Conservation (phyloP, 192 early-diverging fungal species). For the Gonapodya sp. region DNA sequence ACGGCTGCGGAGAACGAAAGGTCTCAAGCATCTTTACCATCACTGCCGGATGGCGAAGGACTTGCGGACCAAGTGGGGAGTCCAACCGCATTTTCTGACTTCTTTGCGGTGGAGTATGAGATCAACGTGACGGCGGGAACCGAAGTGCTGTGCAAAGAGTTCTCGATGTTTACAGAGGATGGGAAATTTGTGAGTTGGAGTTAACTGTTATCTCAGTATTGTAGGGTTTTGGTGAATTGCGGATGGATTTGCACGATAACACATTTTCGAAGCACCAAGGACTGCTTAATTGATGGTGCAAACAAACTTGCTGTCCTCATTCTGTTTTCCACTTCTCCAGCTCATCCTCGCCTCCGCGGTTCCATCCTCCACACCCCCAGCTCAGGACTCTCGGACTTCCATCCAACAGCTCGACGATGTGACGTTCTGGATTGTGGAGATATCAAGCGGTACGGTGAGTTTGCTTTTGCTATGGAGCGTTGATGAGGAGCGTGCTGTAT, state of each 20-base stretch:
- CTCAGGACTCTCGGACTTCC: slow-evolving; percentile 31
- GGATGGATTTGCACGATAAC: no score
- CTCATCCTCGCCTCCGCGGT: slow-evolving; percentile 51
- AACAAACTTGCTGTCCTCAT: neutral
- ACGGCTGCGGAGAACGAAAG: neutral
- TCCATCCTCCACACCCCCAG: slow-evolving; percentile 22
- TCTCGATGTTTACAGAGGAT: slow-evolving; percentile 51
- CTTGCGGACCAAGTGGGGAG: neutral
- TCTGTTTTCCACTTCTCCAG: slow-evolving; percentile 15
- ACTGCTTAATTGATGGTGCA: no score
- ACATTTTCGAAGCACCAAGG: no score
- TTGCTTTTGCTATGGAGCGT: neutral
- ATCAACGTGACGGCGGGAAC: slow-evolving; percentile 22
- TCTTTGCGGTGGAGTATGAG: slow-evolving; percentile 31
- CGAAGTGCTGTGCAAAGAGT: slow-evolving; percentile 48
- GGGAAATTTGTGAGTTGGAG: slow-evolving; percentile 32
- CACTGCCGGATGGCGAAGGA: no score
- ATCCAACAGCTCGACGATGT: slow-evolving; percentile 48
- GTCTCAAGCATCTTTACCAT: no score
- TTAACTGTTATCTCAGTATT: neutral
- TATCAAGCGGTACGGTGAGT: slow-evolving; percentile 44
- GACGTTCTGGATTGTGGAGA: slow-evolving; percentile 53
- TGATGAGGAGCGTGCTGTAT: neutral
- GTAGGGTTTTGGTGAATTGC: neutral
- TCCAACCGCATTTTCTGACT: slow-evolving; percentile 20